phyloP scores from a whole-genome alignment of 495 filamentous ascomycete genomes.

The Letharia columbiana region DNA sequence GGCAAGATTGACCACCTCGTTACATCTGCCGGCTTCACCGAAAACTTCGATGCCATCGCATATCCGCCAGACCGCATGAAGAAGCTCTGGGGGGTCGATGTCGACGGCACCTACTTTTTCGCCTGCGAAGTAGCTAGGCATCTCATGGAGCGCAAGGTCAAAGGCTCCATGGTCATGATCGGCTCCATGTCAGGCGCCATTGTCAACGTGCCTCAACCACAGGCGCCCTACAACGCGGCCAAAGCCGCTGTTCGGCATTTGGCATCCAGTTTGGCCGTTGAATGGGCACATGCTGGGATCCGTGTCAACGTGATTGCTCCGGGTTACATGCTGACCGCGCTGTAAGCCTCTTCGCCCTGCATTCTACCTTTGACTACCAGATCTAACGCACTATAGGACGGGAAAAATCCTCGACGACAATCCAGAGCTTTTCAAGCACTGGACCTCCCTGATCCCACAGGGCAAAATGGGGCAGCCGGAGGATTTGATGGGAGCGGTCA shows the following conservation, averaged over 20 bases:
- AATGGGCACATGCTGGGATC: conserved; percentile 79
- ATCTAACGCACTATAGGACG: conserved; percentile 48
- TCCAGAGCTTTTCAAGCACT: conserved; percentile 74
- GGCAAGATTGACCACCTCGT: conserved; percentile 84
- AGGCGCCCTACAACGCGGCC: conserved; percentile 83
- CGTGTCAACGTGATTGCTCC: conserved; percentile 88
- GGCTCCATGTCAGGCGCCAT: conserved; percentile 89
- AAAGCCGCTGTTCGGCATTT: conserved; percentile 86
- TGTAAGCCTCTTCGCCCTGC: conserved; percentile 46
- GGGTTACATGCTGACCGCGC: conserved; percentile 88
- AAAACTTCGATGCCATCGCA: conserved; percentile 83
- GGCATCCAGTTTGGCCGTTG: conserved; percentile 70
- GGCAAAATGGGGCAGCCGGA: conserved; percentile 88
- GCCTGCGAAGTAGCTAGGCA: conserved; percentile 79
- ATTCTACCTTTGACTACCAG: conserved; percentile 7
- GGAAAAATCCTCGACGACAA: conserved; percentile 92
- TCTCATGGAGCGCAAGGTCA: conserved; percentile 68
- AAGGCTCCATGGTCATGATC: conserved; percentile 88
- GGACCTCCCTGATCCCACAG: conserved; percentile 83
- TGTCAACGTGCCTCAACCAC: conserved; percentile 91
- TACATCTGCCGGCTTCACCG: conserved; percentile 90
- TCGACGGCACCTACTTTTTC: conserved; percentile 88
- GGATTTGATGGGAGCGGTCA: conserved; percentile 89
- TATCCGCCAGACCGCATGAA: conserved; percentile 84
- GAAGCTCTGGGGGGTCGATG: conserved; percentile 90